Percentiles rank a stretch among this genome's conserved stretches.
Conservation (phyloP, 345 rosid genomes). For the Dipteronia dyeriana region DNA sequence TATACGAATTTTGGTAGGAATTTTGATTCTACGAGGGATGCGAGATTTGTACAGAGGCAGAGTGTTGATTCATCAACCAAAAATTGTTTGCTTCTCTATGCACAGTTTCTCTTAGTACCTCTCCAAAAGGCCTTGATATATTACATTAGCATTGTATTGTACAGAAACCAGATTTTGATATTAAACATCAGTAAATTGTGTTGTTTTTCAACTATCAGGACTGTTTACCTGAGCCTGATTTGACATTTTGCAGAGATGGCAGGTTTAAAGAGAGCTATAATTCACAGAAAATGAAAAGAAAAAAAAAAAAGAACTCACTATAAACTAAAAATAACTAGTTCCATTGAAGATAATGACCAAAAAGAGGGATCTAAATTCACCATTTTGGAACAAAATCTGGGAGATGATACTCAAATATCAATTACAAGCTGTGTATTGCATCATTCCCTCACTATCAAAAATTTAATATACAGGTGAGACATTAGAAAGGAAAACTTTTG, state of each 20-base stretch:
- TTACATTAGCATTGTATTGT: not conserved
- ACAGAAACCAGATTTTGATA: not conserved
- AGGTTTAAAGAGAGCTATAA: not conserved
- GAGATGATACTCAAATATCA: constrained; percentile 22
- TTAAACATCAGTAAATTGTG: too few relatives aligned
- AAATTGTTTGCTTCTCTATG: not conserved
- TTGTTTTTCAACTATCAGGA: too few relatives aligned
- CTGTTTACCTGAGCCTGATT: too few relatives aligned
- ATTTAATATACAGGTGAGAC: constrained; percentile 50
- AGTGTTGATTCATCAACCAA: not conserved
- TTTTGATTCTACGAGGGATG: not conserved
- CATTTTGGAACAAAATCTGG: not conserved
- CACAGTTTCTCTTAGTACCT: not conserved
- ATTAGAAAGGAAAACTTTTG: constrained; percentile 29
- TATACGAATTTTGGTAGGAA: constrained; percentile 10
- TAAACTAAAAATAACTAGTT: not conserved
- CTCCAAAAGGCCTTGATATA: not conserved
- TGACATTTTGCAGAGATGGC: not conserved
- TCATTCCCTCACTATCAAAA: constrained; percentile 38
- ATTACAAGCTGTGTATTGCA: constrained; percentile 30
- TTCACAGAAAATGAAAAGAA: not conserved
- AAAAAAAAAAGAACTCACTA: too few relatives aligned
- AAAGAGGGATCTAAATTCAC: constrained; percentile 2
- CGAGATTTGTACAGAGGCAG: constrained; percentile 7
- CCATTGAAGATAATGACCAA: constrained; percentile 8